phyloP scores from a whole-genome alignment of 441 rosid species.

The Jatropha multifida region DNA sequence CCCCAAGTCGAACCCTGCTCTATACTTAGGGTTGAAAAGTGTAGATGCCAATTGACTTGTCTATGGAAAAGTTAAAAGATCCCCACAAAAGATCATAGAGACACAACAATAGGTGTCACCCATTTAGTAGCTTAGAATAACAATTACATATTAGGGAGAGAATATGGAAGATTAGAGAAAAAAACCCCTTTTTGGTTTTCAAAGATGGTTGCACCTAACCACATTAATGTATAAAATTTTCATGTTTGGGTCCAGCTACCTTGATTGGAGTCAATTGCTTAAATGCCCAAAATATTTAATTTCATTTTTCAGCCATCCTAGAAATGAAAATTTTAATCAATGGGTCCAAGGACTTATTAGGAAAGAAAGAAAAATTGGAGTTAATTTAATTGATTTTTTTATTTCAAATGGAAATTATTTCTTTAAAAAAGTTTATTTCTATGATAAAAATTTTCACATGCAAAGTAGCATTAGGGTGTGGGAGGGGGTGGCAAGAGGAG shows the following conservation, averaged over 20 bases:
- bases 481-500: background rate
- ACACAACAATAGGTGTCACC: background rate
- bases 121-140: background rate
- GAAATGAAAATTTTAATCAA: background rate
- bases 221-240: conserved; percentile 2
- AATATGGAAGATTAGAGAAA: background rate
- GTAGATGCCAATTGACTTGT: background rate
- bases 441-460: too few relatives aligned
- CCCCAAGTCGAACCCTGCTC: background rate
- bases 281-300: conserved; percentile 1
- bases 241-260: conserved; percentile 4
- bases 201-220: conserved; percentile 11
- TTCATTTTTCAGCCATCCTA: conserved; percentile 4
- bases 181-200: background rate
- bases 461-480: background rate
- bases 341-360: conserved; percentile 13
- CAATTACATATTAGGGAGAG: background rate
- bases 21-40: too few relatives aligned
- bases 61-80: background rate
- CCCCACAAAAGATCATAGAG: background rate
- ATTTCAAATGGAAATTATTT: too few relatives aligned
- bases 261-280: background rate
- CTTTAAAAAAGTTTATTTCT: too few relatives aligned
- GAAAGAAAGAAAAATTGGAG: too few relatives aligned
- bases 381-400: too few relatives aligned